Base-by-base conservation (phyloP, 805 yeast species). In the Suhomyces faveliae region DNA sequence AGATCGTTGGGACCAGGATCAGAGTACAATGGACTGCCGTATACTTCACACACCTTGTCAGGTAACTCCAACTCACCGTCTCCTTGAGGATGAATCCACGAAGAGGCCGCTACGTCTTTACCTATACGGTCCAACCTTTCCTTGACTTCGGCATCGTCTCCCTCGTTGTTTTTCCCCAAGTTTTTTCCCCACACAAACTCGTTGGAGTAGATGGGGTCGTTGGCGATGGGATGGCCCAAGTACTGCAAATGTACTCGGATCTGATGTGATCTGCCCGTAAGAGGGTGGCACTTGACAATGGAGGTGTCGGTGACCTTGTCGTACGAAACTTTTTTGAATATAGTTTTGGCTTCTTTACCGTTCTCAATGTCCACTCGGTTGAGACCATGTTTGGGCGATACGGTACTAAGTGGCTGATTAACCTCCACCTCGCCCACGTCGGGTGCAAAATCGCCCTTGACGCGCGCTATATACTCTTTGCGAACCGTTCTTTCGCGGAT, bases 191-290 rank as follows among this genome's bases (percentile, higher is more conserved):
- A 94, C 0, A 89, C 83, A 13, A 67, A 64, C 12, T 76, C 79
- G 57, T 87, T 88, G 2, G 96, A 85, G 60, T 90, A 92, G 1
- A 91, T 75, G 0, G 97, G 97, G 53, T 73, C 78, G 53, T 73
- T 73, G 39, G 78, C 78, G 29, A 73, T 70, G 1, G 77, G 76
- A 48, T 73, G 78, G 0, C 97, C 97, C n/a, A 94, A 57, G 54
- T 76, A 85, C 66, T 91, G 97, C 48, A 94, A 68, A 69, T 94
- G 99, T 0, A 94, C 96, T 51, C 99, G 73, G 43, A 94, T 90
- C 63, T 92, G 99, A 64, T 92, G 99, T 0, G 97, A 89, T 60
- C 99, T 76, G 0, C 99, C 99, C 0, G 99, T 92, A 13, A 78
- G 68, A 1, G 99, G 99, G 54, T 73, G 78, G 66, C 98, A 92